Evolutionary conservation across 75 land plant genomes (phyloP), one percentile per base, ranked within the genome.

Genomic region (Azolla pinnata): DNA sequence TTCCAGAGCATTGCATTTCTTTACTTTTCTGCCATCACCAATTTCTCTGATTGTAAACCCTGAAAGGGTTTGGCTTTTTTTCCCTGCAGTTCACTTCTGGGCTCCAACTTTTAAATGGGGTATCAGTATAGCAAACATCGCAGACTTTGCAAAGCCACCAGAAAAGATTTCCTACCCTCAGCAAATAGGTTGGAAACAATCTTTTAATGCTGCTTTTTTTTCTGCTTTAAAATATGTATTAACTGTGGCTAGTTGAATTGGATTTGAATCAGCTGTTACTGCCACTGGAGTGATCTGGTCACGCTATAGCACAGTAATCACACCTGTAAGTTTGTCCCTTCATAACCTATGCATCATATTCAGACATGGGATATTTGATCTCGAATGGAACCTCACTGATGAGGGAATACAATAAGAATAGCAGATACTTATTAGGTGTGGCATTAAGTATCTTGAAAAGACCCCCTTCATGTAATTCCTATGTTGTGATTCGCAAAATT

Each of bases 31-130:
- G n/a, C n/a, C n/a, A n/a, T n/a, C n/a, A n/a, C n/a, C n/a, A n/a
- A n/a, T n/a, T n/a, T n/a, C n/a, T n/a, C n/a, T n/a, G n/a, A n/a
- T n/a, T n/a, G n/a, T n/a, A n/a, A n/a, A n/a, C n/a, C n/a, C n/a
- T n/a, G n/a, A n/a, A n/a, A n/a, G n/a, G n/a, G n/a, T n/a, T n/a
- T n/a, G n/a, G n/a, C n/a, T n/a, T n/a, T n/a, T n/a, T n/a, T n/a
- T n/a, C n/a, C n/a, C 40, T 78, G 65, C 79, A 91, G 97, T 91
- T 78, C 97, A 91, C 62, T 91, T 91, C 53, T 91, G 97, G 97
- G 97, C 97, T 0, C 97, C 97, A 44, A 91, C 97, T 33, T 91
- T 84, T 35, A 91, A 91, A 61, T 91, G 97, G 97, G 89, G 89
- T 49, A 88, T 91, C 58, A 81, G 75, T 59, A 69, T 91, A 46